A percentile compares a stretch with the other conserved stretches of the same genome.
phyloP scores from a whole-genome alignment of 768 basidiomycete genomes.

The Calocera cornea region DNA sequence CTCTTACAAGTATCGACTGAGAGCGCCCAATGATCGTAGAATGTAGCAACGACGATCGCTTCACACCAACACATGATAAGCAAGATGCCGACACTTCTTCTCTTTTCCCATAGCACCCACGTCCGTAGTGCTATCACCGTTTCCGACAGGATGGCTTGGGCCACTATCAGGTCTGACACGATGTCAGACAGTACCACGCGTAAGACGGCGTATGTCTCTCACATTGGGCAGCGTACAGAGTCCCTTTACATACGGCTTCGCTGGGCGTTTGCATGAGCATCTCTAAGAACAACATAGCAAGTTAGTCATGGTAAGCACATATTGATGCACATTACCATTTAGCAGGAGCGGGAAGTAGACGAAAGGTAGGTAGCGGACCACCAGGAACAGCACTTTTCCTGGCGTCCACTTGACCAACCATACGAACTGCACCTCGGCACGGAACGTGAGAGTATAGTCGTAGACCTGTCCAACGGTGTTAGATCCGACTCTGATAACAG shows the following conservation, averaged over 20 bases:
- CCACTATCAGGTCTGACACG: not conserved
- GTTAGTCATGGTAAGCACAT: no score
- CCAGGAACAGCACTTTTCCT: not conserved
- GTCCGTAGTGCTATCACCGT: not conserved
- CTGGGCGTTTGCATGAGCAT: no score
- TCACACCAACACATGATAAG: not conserved
- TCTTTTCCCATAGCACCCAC: not conserved
- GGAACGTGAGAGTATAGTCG: no score
- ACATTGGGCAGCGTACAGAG: no score
- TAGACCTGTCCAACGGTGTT: no score
- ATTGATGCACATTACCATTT: no score
- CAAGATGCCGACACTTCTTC: not conserved
- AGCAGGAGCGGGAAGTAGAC: not conserved
- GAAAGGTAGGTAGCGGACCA: not conserved
- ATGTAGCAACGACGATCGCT: not conserved
- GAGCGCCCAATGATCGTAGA: not conserved
- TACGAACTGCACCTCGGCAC: no score
- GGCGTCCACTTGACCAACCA: not conserved
- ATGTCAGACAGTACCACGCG: not conserved
- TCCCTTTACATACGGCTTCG: no score
- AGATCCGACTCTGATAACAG: no score
- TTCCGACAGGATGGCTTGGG: not conserved
- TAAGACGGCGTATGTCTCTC: no score
- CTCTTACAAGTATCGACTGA: not conserved
- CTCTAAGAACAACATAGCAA: no score